Percentiles rank a stretch among this genome's conserved stretches.
Evolutionary conservation across 2,329 filamentous ascomycete species (phyloP).

Genomic region (Xylariomycetidae sp.): DNA sequence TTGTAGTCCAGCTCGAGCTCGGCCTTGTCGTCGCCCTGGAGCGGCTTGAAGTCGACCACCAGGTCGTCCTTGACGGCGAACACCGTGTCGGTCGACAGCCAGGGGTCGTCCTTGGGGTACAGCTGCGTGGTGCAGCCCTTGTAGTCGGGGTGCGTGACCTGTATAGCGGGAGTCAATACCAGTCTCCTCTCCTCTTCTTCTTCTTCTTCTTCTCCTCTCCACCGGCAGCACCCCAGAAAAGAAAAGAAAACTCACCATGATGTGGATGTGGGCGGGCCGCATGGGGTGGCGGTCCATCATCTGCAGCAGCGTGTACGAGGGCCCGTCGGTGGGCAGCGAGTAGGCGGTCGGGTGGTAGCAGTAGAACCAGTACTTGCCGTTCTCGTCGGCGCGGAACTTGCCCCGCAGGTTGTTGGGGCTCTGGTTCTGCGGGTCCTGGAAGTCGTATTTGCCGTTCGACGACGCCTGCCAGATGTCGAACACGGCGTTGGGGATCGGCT

Average conservation of each 20-base stretch:
- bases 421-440: conserved; percentile 68
- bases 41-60: conserved; percentile 43
- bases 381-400: conserved; percentile 65
- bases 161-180: no score
- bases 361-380: conserved; percentile 69
- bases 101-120: conserved; percentile 63
- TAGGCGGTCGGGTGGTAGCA: conserved; percentile 70
- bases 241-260: conserved; percentile 41
- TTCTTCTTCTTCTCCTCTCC: no score
- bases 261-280: conserved; percentile 45
- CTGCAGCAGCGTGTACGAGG: conserved; percentile 34
- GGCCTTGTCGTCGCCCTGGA: conserved; percentile 26
- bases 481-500: conserved; percentile 60
- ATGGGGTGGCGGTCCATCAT: conserved; percentile 44
- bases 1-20: conserved; percentile 30
- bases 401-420: conserved; percentile 68
- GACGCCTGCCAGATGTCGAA: conserved; percentile 77
- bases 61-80: conserved; percentile 50
- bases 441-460: conserved; percentile 70
- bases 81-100: conserved; percentile 47
- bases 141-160: conserved; percentile 56
- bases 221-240: no score
- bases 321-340: conserved; percentile 60
- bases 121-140: conserved; percentile 70
- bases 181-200: no score